phyloP scores from a whole-genome alignment of 805 yeast genomes.

The Millerozyma miso region DNA sequence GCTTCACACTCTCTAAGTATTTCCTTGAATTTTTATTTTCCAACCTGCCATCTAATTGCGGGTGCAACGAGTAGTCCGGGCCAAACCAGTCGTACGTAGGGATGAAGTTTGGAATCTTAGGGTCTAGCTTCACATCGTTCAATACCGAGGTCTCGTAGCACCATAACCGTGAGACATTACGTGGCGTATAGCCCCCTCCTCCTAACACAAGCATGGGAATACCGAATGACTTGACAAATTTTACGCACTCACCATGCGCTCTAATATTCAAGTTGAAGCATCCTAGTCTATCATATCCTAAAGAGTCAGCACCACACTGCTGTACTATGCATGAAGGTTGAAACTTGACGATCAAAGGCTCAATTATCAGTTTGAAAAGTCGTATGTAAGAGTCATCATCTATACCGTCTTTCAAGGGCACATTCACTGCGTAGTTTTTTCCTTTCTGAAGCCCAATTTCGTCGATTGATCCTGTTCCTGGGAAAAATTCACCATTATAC shows the following conservation, averaged over 20 bases:
- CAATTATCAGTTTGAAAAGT: conserved; percentile 78
- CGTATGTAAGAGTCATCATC: conserved; percentile 83
- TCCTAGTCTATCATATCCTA: conserved; percentile 90
- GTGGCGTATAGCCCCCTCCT: conserved; percentile 97
- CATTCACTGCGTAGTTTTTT: conserved; percentile 80
- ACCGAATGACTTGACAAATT: conserved; percentile 82
- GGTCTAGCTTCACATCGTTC: conserved; percentile 52
- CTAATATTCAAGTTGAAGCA: conserved; percentile 87
- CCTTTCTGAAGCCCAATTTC: conserved; percentile 90
- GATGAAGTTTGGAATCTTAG: conserved; percentile 54
- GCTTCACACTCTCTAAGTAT: conserved; percentile 74
- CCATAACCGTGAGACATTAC: conserved; percentile 94
- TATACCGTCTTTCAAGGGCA: conserved; percentile 92
- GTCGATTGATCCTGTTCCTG: conserved; percentile 92
- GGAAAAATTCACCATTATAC: conserved; percentile 90
- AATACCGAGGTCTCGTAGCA: conserved; percentile 86
- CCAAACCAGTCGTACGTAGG: conserved; percentile 83
- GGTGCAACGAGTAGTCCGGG: conserved; percentile 89
- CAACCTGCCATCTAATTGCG: conserved; percentile 52
- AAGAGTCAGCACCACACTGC: conserved; percentile 96
- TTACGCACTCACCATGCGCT: conserved; percentile 95
- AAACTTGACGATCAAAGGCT: conserved; percentile 84
- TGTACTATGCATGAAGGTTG: conserved; percentile 92
- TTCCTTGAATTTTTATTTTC: conserved; percentile 84
- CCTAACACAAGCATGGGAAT: conserved; percentile 89